Base-by-base conservation (phyloP, 2,329 filamentous ascomycete genomes). In the Cytospora schulzeri region DNA sequence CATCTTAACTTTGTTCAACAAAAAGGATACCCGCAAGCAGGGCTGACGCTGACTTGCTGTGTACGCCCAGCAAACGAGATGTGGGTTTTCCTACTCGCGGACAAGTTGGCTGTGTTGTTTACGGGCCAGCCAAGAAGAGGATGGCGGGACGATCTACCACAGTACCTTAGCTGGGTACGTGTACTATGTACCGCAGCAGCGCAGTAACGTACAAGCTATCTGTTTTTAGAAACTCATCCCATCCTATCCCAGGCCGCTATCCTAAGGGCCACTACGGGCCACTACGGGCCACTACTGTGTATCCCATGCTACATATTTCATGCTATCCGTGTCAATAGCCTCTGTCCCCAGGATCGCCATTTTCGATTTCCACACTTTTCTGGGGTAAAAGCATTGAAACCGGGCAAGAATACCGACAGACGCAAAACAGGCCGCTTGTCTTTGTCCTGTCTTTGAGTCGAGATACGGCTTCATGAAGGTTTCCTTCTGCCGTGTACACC, bases 221-320 rank as follows among this genome's bases (percentile, higher is more conserved):
- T 55, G 35, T 61, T 61, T 61, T 61, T 61, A 61, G 59, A 61
- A 61, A 55, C 28, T 19, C 35, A 33, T 38, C 15, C 50, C 17
- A 12, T 35, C 31, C 31, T 11, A 35, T 9, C 7, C 31, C 11
- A 35, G 31, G 12, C 31, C 31, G 12, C n/a, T n/a, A 14, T 11
- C 11, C 31, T 15, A n/a, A n/a, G n/a, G n/a, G n/a, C n/a, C n/a
- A n/a, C n/a, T n/a, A n/a, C n/a, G n/a, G n/a, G n/a, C n/a, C n/a
- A n/a, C n/a, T n/a, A n/a, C n/a, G n/a, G n/a, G n/a, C n/a, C n/a
- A n/a, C n/a, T n/a, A n/a, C n/a, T n/a, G n/a, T n/a, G n/a, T 12
- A 35, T 35, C 33, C 38, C 38, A 41, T 41, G 38, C 38, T 17
- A 38, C 17, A 5, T 11, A 38, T 41, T 17, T 41, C 38, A 41